Evolutionary conservation across 148 eudicot genomes (phyloP), one percentile per base, ranked within the genome.

Genomic region (Suaeda aralocaspica): DNA sequence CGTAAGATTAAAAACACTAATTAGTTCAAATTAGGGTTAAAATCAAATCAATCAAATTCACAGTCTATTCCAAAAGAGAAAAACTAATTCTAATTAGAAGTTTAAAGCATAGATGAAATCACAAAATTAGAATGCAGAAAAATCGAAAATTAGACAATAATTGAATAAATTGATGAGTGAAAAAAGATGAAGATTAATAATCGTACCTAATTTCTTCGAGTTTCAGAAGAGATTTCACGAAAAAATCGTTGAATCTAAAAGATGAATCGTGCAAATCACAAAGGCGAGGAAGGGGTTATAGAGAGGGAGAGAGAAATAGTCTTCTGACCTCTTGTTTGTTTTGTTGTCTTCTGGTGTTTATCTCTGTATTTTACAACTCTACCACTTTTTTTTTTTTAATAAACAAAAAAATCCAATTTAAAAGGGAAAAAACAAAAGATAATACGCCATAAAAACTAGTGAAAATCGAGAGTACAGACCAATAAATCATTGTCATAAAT

Each of bases 241-340:
- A 62, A 11, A 4, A 24, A 2, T n/a, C 15, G 1, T 12, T 15
- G 1, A 36, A 19, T 26, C 25, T 28, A 18, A 29, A 55, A 49
- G 44, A 29, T 67, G 9, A 67, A 45, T 67, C 58, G 70, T 67
- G 58, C 58, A 50, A 67, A 67, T 67, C 45, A 67, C 70, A 49
- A 50, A 16, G 36, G 29, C 55, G 8, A n/a, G 7, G 48, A 62
- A 36, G 39, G 45, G 2, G 41, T 8, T 8, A 36, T 22, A 21
- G 45, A 61, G 26, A 36, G 26, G 41, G 67, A 62, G 66, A 59
- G 41, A 30, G 33, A 24, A 28, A 48, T 25, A 66, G 70, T 29
- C 44, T 18, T 48, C 2, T 49, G 29, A 44, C 68, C 52, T 65
- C 68, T 45, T 30, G 28, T 66, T 67, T 1, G 12, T 19, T 39